These are phyloP conservation scores for Trichoderma sp. DNA, from an alignment of 2,329 filamentous ascomycete genomes.

Conservation along the genomic window DNA sequence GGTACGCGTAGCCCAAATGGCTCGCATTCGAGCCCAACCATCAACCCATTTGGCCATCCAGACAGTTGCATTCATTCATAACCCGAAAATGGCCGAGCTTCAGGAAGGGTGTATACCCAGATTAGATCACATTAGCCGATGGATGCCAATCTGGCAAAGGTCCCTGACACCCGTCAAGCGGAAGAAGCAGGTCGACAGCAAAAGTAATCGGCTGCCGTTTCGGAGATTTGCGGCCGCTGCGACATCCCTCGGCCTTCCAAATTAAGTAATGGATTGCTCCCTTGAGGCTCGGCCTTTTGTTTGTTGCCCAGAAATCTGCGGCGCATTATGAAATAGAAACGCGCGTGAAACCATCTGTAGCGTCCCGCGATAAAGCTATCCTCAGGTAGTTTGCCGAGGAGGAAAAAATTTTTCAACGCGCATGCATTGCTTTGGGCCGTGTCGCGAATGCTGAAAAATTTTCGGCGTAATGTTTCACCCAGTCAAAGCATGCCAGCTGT, in stretches of 20 bases:
- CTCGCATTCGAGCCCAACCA: neutral
- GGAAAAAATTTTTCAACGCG: neutral
- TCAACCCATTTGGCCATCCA: neutral
- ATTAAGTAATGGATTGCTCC: neutral
- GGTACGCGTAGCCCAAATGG: neutral
- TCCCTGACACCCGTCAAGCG: neutral
- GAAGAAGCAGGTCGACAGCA: slow-evolving; percentile 2
- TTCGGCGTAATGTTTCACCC: slow-evolving; percentile 1
- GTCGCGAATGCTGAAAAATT: slow-evolving; percentile 1
- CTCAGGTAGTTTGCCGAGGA: neutral
- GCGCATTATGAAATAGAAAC: neutral
- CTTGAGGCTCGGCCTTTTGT: neutral
- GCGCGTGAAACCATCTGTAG: neutral
- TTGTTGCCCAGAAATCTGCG: neutral
- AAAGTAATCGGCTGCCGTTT: neutral
- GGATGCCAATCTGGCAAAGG: neutral
- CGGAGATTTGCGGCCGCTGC: neutral
- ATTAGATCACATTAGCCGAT: neutral
- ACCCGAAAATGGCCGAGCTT: neutral
- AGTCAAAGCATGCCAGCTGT: slow-evolving; percentile 13
- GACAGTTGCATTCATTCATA: neutral
- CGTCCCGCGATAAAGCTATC: neutral
- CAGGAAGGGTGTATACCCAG: neutral
- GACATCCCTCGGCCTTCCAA: slow-evolving; percentile 12
- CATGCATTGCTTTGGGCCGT: slow-evolving; percentile 12